phyloP scores from a whole-genome alignment of 805 yeast genomes.

The Saccharomycopsis fodiens region DNA sequence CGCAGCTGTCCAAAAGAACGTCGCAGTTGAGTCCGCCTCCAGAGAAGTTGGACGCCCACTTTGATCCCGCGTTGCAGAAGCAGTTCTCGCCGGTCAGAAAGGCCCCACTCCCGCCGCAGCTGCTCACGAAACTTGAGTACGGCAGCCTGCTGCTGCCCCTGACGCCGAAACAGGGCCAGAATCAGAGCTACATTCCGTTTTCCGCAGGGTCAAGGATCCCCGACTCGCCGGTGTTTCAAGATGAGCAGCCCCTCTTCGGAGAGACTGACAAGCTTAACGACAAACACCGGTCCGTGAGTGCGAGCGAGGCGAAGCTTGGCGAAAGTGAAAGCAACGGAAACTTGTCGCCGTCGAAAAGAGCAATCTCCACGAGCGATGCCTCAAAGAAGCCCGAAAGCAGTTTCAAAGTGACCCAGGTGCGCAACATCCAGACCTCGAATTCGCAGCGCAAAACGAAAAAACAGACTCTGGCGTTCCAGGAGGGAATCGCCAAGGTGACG shows the following conservation, averaged over 20 bases:
- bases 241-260: conserved; percentile 4
- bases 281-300: conserved; percentile 18
- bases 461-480: conserved; percentile 74
- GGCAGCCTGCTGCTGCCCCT: conserved; percentile 1
- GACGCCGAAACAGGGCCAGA: not conserved
- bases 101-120: conserved; percentile 60
- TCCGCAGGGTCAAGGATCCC: conserved; percentile 13
- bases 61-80: conserved; percentile 18
- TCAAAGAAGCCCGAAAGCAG: not conserved
- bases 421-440: conserved; percentile 19
- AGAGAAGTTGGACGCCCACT: no score
- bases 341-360: conserved; percentile 6
- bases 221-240: conserved; percentile 11
- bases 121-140: not conserved
- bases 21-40: no score
- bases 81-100: conserved; percentile 60
- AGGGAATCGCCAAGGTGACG: conserved; percentile 71
- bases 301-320: conserved; percentile 11
- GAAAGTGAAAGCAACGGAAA: not conserved
- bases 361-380: conserved; percentile 8
- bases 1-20: no score
- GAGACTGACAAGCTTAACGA: conserved; percentile 7
- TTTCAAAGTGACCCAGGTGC: conserved; percentile 19
- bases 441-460: conserved; percentile 39
- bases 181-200: conserved; percentile 5